Evolutionary conservation across 768 basidiomycete species (phyloP).

Genomic region (Termitomyces sp.): DNA sequence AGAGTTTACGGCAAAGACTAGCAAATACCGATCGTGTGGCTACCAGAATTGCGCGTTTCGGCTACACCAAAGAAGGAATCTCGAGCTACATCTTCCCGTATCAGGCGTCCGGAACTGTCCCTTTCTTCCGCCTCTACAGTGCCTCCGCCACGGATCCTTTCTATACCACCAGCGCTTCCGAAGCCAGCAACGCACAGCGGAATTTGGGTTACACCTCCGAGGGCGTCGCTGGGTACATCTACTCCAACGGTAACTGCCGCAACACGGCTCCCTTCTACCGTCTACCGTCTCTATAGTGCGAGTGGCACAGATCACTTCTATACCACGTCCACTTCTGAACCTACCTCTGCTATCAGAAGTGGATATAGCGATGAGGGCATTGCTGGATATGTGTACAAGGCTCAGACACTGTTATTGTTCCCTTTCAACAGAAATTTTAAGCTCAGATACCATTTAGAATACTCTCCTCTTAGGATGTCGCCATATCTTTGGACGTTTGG

Average conservation of each 20-base stretch:
- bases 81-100: conserved; percentile 9
- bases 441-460: too few species aligned
- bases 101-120: conserved; percentile 5
- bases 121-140: conserved; percentile 19
- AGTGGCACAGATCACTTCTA: conserved; percentile 18
- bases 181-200: conserved; percentile 3
- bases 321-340: conserved; percentile 13
- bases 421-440: too few species aligned
- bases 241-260: conserved; percentile 1
- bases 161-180: conserved; percentile 15
- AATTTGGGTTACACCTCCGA: conserved; percentile 12
- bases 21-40: too few species aligned
- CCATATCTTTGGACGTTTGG: too few species aligned
- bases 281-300: conserved; percentile 17
- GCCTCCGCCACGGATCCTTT: conserved; percentile 13
- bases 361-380: conserved; percentile 10
- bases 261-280: conserved; percentile 15
- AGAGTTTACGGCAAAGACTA: too few species aligned
- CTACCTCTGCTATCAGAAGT: neutral
- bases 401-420: neutral
- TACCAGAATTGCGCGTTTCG: too few species aligned
- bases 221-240: conserved; percentile 17
- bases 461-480: too few species aligned
- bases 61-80: conserved; percentile 7
- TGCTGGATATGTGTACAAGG: conserved; percentile 5